Percentiles rank a stretch among this genome's conserved stretches.
Conservation (phyloP, 2,329 filamentous ascomycete genomes). For the Fusarium pilosicola region DNA sequence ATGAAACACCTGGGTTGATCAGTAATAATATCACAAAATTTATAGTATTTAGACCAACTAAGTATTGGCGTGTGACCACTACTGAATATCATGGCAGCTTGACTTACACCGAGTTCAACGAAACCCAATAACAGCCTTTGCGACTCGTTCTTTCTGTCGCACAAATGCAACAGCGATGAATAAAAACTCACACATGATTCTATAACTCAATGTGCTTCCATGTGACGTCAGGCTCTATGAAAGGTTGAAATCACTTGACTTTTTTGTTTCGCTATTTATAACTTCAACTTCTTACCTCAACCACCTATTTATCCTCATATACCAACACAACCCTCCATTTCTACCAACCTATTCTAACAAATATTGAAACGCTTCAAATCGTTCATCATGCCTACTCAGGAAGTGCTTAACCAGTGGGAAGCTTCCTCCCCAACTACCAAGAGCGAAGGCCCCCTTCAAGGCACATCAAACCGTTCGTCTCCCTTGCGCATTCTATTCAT, state of each 20-base stretch:
- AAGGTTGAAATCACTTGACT: background rate
- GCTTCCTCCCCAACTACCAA: slow-evolving; percentile 20
- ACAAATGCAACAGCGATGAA: slow-evolving; percentile 16
- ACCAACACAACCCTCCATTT: background rate
- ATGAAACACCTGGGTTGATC: rapidly evolving
- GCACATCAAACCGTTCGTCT: slow-evolving; percentile 13
- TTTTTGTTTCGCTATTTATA: background rate
- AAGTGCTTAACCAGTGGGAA: slow-evolving; percentile 35
- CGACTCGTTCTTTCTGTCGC: background rate
- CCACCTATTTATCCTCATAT: background rate
- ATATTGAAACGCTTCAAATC: background rate
- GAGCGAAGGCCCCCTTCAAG: slow-evolving; percentile 36
- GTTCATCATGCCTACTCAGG: slow-evolving; percentile 32
- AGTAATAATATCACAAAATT: rapidly evolving
- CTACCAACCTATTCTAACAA: background rate
- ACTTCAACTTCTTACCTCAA: background rate
- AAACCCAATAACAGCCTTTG: background rate
- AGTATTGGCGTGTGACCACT: too few relatives aligned
- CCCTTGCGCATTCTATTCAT: rapidly evolving
- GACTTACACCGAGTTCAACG: slow-evolving; percentile 2
- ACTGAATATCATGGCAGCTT: background rate
- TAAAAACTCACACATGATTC: background rate
- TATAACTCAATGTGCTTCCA: background rate
- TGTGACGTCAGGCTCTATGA: slow-evolving; percentile 12
- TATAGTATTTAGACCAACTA: background rate